Base-by-base conservation (phyloP, 2,329 filamentous ascomycete species). In the Pseudogymnoascus sp. region DNA sequence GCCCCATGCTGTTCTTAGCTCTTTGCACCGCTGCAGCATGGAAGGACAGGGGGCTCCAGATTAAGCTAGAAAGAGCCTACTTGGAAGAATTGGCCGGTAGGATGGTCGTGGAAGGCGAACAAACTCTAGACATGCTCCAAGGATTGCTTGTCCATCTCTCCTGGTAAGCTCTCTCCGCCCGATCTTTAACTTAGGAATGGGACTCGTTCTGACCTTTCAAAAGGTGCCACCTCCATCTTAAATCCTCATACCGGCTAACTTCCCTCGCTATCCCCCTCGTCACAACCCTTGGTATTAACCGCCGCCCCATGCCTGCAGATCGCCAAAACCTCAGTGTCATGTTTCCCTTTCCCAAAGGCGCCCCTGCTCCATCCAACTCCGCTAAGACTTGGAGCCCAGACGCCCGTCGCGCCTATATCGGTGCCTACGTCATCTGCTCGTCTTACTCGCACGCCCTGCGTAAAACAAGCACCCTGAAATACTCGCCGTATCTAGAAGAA, bases 181-280 rank as follows among this genome's bases (percentile, higher is more conserved):
- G 14, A 19, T 10, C 14, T 14, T 47, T 16, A 26, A n/a, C 37
- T 19, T 37, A 35, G 33, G 26, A n/a, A 38, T 50, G 26, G 14
- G 26, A 26, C 40, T 6, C 11, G 13, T 33, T 6, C 35, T 62
- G 8, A 62, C 26, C 40, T 35, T 62, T n/a, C 29, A 19, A 62
- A 19, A 64, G 62, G 62, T 64, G 59, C 33, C 62, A 64, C 24
- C 14, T 64, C 19, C 59, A 64, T 64, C 33, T 64, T 24, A 64
- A 64, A 47, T 62, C 62, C n/a, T 31, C 59, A n/a, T 61, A 47
- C 24, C 35, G 62, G 38, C 16, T 64, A 14, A 47, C 35, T 31
- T 38, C 62, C 3, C 47, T 64, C 16, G 62, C 62, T 11, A 42
- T 64, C 16, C 31, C 62, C 26, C 61, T 44, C 14, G 62, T 64